These are phyloP conservation scores for Martiniozyma abietophila DNA, from an alignment of 805 yeast species.

Conservation along the genomic window DNA sequence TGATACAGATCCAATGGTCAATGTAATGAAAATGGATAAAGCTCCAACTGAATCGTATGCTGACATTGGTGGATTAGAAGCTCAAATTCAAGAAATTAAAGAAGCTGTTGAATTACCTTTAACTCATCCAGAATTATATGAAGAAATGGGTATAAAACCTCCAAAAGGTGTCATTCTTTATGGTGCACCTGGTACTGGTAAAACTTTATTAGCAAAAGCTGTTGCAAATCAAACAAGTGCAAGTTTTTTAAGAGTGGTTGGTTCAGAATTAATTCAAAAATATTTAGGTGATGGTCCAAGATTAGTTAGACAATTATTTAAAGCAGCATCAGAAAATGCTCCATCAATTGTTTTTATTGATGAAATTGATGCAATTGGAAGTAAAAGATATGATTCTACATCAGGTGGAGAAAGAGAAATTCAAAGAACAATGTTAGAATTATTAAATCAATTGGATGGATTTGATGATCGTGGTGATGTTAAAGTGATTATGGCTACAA, in stretches of 20 bases:
- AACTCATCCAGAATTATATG: slow-evolving; percentile 93
- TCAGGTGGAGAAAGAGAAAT: slow-evolving; percentile 97
- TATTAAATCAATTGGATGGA: slow-evolving; percentile 91
- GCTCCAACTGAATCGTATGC: slow-evolving; percentile 96
- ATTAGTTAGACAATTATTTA: slow-evolving; percentile 86
- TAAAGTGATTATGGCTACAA: slow-evolving; percentile 97
- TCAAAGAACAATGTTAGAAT: slow-evolving; percentile 95
- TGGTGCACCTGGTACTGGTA: slow-evolving; percentile 98
- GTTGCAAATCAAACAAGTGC: slow-evolving; percentile 98
- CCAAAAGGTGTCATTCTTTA: slow-evolving; percentile 96
- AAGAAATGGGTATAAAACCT: slow-evolving; percentile 98
- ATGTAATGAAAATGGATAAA: slow-evolving; percentile 95
- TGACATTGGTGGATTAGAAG: slow-evolving; percentile 93
- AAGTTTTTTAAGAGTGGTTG: slow-evolving; percentile 90
- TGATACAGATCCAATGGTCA: slow-evolving; percentile 96
- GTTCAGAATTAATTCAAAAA: slow-evolving; percentile 93
- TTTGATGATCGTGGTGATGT: slow-evolving; percentile 96
- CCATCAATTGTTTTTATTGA: slow-evolving; percentile 98
- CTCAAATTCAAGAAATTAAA: slow-evolving; percentile 95
- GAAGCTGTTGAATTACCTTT: slow-evolving; percentile 94
- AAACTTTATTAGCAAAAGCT: slow-evolving; percentile 90
- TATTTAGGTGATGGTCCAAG: slow-evolving; percentile 98
- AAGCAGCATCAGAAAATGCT: slow-evolving; percentile 93
- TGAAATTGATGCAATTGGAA: slow-evolving; percentile 98
- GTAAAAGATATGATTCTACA: slow-evolving; percentile 87